Evolutionary conservation across 2,329 filamentous ascomycete genomes (phyloP), one percentile per base, ranked within the genome.

Genomic region (Dactylellina cionopaga): DNA sequence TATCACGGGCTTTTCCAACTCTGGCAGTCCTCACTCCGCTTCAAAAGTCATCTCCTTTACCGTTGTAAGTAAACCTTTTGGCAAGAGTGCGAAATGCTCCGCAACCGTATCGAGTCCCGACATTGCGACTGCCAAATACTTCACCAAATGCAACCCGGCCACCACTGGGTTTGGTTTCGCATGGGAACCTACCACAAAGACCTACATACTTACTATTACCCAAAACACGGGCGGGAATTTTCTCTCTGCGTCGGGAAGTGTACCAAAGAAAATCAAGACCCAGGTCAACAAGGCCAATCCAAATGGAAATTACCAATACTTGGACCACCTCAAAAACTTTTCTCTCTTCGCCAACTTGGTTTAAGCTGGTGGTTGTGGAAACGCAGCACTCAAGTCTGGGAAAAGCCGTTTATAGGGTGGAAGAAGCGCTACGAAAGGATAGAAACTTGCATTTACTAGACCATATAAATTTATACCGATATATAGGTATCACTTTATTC

Each of bases 261-360:
- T 65, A 10, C 47, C 37, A 3, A 65, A 41, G 19, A 46, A 55
- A 27, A 41, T 47, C 47, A 65, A 65, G 60, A 47, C 29, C 1
- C 6, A 27, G 13, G 29, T 31, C 17, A 39, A 65, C 19, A 19
- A 10, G 1, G 10, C 25, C 17, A 64, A 64, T 29, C 47, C 47
- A 4, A 65, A 55, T 15, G 60, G 60, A 9, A 41, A 65, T n/a
- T 35, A 25, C 15, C 13, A 47, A 22, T 55, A 54, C 37, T 65
- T 65, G 60, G 60, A 55, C 3, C n/a, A 19, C 19, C 31, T 27
- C 3, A 55, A 37, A 29, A 39, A n/a, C 6, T 55, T 65, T 7
- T 29, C 3, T 1, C n/a, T 65, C 5, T 35, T 17, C 31, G 25
- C 60, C 37, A 65, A 65, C 35, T 29, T 55, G 22, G n/a, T n/a